A percentile compares a stretch with the other conserved stretches of the same genome.
Conservation (phyloP, 257 asterid species). For the Paraleonurus japonicus region DNA sequence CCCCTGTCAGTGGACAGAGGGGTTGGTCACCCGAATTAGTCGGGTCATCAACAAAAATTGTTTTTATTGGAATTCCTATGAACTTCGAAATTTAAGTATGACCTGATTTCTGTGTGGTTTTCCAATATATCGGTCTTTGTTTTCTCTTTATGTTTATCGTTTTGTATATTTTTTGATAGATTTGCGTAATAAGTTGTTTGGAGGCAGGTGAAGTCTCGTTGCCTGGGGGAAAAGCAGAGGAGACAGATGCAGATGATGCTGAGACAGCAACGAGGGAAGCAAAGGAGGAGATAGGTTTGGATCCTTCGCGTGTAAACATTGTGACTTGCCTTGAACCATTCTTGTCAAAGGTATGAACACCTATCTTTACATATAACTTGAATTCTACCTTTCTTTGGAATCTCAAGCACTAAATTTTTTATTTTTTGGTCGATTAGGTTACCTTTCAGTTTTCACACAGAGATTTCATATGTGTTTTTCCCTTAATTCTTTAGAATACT, state of each 20-base stretch:
- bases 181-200: slow-evolving; percentile 11
- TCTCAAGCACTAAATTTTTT: not conserved
- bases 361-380: not conserved
- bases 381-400: not conserved
- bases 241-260: slow-evolving; percentile 65
- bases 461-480: not conserved
- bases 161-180: not conserved
- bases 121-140: not conserved
- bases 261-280: slow-evolving; percentile 95
- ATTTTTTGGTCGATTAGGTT: not conserved
- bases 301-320: slow-evolving; percentile 73
- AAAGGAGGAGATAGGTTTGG: slow-evolving; percentile 91
- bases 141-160: not conserved
- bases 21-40: too few species aligned
- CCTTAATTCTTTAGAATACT: not conserved
- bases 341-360: slow-evolving; percentile 71
- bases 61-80: not conserved
- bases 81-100: not conserved
- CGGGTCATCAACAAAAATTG: too few species aligned
- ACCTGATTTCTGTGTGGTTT: slow-evolving; percentile 3
- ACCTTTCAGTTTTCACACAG: not conserved
- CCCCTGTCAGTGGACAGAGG: too few species aligned
- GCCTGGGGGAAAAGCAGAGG: slow-evolving; percentile 98
- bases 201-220: slow-evolving; percentile 84
- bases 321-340: slow-evolving; percentile 89